Evolutionary conservation across 306 rosid genomes (phyloP), one percentile per base, ranked within the genome.

Genomic region (Sicyos baderoa): DNA sequence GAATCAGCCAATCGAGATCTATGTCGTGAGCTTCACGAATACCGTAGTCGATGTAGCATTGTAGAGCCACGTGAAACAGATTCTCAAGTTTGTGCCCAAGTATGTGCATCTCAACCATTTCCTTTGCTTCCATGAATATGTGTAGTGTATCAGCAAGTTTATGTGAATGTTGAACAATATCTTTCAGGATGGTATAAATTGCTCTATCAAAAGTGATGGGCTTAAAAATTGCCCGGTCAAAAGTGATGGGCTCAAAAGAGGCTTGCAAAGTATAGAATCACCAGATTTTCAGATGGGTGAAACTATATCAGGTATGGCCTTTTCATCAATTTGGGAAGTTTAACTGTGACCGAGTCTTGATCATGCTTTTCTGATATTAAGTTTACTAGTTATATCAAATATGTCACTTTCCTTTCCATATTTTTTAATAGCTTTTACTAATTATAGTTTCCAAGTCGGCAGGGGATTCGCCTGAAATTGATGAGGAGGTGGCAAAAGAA

Each of bases 1-100:
- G 99, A 94, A 87, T 95, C 97, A 77, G 86, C 97, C 77, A 94
- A 94, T 82, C 97, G 87, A 81, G 95, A 94, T 79, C 97, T 94
- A 74, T 88, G 96, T 79, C 86, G 89, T n/a, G 97, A 94, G 82
- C 97, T 94, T 85, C 99, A 87, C 54, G 95, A 88, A 76, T 81
- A 79, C 76, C 95, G 96, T 51, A 94, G 90, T 66, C 87, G 85
- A 90, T 86, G 88, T 82, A 76, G 85, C 55, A 70, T 29, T 65
- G 82, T 66, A 61, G 92, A 84, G 70, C 95, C 71, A 71, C 81
- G 75, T 78, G 95, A 83, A 79, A 86, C 86, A 80, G 95, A 86
- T 78, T 44, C 77, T 81, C 90, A 78, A 71, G 96, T 94, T 85
- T 70, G 91, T 54, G 51, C 50, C 47, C 79, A 85, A 49, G 62